Conservation (phyloP, 257 asterid genomes). For the Avicennia marina region DNA sequence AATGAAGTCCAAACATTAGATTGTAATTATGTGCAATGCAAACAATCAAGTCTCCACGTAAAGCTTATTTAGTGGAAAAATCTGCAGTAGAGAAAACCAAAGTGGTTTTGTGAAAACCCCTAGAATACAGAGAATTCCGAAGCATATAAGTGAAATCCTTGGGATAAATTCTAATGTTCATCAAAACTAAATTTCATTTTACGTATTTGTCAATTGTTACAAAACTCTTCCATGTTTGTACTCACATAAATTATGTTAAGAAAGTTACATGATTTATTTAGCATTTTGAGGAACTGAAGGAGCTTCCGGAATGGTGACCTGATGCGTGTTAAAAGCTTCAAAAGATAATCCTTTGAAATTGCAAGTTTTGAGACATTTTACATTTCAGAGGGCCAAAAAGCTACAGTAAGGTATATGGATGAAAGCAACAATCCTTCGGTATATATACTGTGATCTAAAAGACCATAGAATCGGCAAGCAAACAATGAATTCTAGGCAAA, state of each 20-base stretch:
- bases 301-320: too few species aligned
- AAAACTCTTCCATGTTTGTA: neutral
- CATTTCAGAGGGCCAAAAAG: neutral
- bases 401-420: neutral
- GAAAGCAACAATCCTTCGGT: neutral
- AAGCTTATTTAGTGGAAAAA: too few species aligned
- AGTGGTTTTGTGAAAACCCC: too few species aligned
- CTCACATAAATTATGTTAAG: neutral
- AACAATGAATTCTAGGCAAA: too few species aligned
- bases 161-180: too few species aligned
- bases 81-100: too few species aligned
- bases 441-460: neutral
- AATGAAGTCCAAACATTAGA: conserved; percentile 17
- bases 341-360: neutral
- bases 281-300: too few species aligned
- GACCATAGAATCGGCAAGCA: neutral
- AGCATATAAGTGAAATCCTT: too few species aligned
- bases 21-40: conserved; percentile 3
- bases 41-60: conserved; percentile 1
- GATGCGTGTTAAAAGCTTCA: too few species aligned
- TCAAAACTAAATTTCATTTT: too few species aligned
- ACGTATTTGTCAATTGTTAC: neutral
- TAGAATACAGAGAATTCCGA: too few species aligned
- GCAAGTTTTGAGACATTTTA: neutral
- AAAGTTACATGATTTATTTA: neutral